Conservation (phyloP, 371 early-diverging fungal genomes). For the Mucor indicus region DNA sequence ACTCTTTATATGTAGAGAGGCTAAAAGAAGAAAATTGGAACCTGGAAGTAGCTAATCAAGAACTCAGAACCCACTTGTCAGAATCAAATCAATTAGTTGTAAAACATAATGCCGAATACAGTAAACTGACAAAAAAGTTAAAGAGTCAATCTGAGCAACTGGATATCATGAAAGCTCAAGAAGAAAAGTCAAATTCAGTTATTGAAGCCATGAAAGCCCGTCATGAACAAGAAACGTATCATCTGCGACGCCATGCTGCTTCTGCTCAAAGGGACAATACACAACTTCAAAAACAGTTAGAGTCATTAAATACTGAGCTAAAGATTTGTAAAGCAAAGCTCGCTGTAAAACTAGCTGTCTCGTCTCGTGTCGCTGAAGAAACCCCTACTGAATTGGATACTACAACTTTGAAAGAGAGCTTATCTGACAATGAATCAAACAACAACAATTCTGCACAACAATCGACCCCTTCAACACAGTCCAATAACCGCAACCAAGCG, state of each 20-base stretch:
- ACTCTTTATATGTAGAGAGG: constrained; percentile 33
- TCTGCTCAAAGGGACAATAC: constrained; percentile 63
- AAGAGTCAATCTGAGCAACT: constrained; percentile 55
- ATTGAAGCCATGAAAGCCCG: constrained; percentile 55
- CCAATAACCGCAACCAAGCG: constrained; percentile 17
- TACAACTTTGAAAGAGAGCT: not conserved
- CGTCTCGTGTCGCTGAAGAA: constrained; percentile 9
- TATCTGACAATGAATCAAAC: constrained; percentile 1
- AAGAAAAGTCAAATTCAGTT: constrained; percentile 52
- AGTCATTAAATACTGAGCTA: constrained; percentile 58
- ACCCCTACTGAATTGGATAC: not conserved
- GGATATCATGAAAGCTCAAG: constrained; percentile 63
- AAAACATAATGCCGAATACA: constrained; percentile 51
- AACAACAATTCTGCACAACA: constrained; percentile 2
- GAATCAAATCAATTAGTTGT: constrained; percentile 52
- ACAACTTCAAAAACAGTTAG: constrained; percentile 52
- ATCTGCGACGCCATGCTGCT: constrained; percentile 54
- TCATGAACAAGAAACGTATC: constrained; percentile 64
- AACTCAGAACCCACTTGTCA: constrained; percentile 45
- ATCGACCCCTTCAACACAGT: constrained; percentile 1
- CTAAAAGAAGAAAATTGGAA: constrained; percentile 64
- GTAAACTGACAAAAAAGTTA: constrained; percentile 51
- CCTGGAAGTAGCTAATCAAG: constrained; percentile 58
- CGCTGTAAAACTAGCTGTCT: constrained; percentile 22
- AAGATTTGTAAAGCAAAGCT: constrained; percentile 40